Evolutionary conservation across 2,329 filamentous ascomycete genomes (phyloP).

Genomic region (Colletotrichum eleusines): DNA sequence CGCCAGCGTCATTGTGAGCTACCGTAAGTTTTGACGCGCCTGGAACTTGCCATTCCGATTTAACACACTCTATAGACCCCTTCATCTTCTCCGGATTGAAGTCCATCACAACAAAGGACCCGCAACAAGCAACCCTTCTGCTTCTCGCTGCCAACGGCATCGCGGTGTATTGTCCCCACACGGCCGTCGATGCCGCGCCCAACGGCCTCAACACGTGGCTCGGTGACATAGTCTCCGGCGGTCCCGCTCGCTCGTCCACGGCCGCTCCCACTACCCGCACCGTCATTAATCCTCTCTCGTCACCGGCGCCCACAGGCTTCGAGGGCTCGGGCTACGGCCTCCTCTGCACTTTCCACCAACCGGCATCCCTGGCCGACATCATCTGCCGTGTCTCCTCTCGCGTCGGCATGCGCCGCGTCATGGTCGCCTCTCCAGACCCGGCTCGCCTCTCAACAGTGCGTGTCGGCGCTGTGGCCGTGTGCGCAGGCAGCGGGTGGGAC

Average conservation of each 20-base stretch:
- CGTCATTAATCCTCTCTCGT: constrained; percentile 60
- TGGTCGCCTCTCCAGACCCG: constrained; percentile 53
- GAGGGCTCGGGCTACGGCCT: constrained; percentile 66
- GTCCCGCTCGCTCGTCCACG: constrained; percentile 39
- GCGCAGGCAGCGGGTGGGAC: constrained; percentile 87
- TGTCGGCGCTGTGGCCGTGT: constrained; percentile 83
- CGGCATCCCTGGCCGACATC: constrained; percentile 57
- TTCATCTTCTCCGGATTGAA: constrained; percentile 97
- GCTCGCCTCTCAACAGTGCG: constrained; percentile 43
- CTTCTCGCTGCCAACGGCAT: constrained; percentile 87
- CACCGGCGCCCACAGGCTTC: constrained; percentile 56
- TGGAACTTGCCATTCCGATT: neutral
- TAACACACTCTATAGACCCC: constrained; percentile 71
- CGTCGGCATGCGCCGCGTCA: constrained; percentile 70
- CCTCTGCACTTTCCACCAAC: constrained; percentile 55
- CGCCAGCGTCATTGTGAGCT: constrained; percentile 86
- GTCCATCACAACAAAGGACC: constrained; percentile 83
- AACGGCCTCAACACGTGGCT: constrained; percentile 95
- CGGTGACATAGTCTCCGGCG: constrained; percentile 81
- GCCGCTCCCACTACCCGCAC: constrained; percentile 53
- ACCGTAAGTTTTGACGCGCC: constrained; percentile 68
- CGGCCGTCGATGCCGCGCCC: constrained; percentile 88
- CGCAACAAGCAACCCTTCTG: constrained; percentile 88
- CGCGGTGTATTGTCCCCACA: constrained; percentile 96
- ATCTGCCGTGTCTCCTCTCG: constrained; percentile 72